Conservation (phyloP, 2,329 filamentous ascomycete genomes). For the Sordariomycetes sp. region DNA sequence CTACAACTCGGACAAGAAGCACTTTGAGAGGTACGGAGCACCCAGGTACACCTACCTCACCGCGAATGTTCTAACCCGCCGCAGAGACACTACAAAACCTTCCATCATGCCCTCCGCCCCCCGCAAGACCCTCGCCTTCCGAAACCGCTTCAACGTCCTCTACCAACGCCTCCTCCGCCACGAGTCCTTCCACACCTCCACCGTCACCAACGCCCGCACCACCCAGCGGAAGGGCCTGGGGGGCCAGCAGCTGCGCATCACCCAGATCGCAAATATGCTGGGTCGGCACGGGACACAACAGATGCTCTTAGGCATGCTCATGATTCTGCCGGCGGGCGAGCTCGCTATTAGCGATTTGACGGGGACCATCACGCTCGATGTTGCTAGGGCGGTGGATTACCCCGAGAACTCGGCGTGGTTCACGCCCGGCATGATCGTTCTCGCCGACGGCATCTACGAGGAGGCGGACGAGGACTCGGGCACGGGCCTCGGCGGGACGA, state of each 20-base stretch:
- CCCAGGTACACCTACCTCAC: no score
- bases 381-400: conserved; percentile 68
- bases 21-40: conserved; percentile 62
- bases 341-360: conserved; percentile 77
- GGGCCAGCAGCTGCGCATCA: conserved; percentile 69
- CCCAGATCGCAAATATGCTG: conserved; percentile 62
- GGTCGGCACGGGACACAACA: conserved; percentile 76
- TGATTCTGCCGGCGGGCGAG: conserved; percentile 66
- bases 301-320: conserved; percentile 74
- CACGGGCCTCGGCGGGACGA: conserved; percentile 59
- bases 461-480: conserved; percentile 68
- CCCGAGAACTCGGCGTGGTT: conserved; percentile 87
- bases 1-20: conserved; percentile 72
- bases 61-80: conserved; percentile 10
- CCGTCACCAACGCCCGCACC: conserved; percentile 47
- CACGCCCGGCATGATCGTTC: conserved; percentile 86
- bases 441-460: conserved; percentile 92
- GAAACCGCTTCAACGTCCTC: conserved; percentile 83
- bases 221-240: conserved; percentile 10
- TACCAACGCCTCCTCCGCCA: conserved; percentile 87
- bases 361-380: conserved; percentile 74
- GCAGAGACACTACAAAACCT: conserved; percentile 47
- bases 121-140: conserved; percentile 75
- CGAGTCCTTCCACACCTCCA: conserved; percentile 78
- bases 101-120: conserved; percentile 63